Conservation (phyloP, 768 basidiomycete species). For the Suillus ampliporus region DNA sequence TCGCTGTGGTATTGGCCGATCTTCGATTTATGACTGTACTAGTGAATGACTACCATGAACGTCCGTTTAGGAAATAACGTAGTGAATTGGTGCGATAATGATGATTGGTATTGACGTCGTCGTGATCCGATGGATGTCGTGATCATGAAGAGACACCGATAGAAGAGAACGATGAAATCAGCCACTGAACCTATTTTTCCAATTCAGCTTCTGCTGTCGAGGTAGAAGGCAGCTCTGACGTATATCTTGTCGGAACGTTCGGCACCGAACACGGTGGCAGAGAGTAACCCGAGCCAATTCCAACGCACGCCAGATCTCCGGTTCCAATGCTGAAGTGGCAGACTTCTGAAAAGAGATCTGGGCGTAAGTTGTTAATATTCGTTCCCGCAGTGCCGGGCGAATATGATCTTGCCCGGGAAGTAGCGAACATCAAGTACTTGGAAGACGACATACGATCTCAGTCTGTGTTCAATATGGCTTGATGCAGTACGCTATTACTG, state of each 20-base stretch:
- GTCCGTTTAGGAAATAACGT: too few relatives aligned
- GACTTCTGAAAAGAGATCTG: conserved; percentile 50
- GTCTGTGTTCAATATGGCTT: background rate
- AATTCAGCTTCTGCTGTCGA: background rate
- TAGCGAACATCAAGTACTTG: conserved; percentile 76
- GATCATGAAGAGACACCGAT: too few relatives aligned
- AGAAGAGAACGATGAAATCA: too few relatives aligned
- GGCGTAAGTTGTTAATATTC: conserved; percentile 14
- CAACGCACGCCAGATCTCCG: conserved; percentile 58
- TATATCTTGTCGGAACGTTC: conserved; percentile 54
- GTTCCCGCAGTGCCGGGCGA: background rate
- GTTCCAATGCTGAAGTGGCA: conserved; percentile 59
- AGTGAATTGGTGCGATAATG: too few relatives aligned
- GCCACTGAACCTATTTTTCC: too few relatives aligned
- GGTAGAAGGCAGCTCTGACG: conserved; percentile 13
- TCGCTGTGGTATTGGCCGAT: too few relatives aligned
- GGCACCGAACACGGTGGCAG: conserved; percentile 54
- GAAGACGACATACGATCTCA: conserved; percentile 44
- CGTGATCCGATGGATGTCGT: too few relatives aligned
- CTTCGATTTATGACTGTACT: too few relatives aligned
- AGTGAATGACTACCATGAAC: too few relatives aligned
- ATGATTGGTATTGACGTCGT: too few relatives aligned
- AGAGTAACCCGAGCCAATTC: conserved; percentile 58
- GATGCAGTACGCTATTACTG: conserved; percentile 26
- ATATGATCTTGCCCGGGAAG: conserved; percentile 48